These are phyloP conservation scores for Aphanocladium album DNA, from an alignment of 2,329 filamentous ascomycete species.

Conservation along the genomic window DNA sequence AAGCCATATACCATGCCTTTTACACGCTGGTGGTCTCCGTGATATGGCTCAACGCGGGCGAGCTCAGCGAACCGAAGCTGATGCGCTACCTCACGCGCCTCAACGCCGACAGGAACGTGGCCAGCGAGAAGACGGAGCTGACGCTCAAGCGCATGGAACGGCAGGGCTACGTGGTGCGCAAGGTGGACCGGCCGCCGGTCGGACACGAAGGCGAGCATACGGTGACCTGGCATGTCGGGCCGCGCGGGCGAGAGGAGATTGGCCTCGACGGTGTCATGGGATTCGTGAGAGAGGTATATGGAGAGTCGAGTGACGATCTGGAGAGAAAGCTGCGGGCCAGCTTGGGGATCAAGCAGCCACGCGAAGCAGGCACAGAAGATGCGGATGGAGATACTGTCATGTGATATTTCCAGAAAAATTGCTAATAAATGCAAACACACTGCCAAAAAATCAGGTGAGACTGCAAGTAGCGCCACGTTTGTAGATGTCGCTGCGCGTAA, in stretches of 20 bases:
- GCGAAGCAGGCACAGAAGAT: conserved; percentile 22
- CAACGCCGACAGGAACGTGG: conserved; percentile 70
- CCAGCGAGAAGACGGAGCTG: conserved; percentile 69
- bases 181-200: conserved; percentile 55
- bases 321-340: conserved; percentile 57
- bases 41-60: conserved; percentile 68
- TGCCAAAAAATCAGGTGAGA: background rate
- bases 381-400: conserved; percentile 15
- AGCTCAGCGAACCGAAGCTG: conserved; percentile 72
- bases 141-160: conserved; percentile 69
- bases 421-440: background rate
- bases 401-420: background rate
- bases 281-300: conserved; percentile 60
- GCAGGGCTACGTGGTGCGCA: conserved; percentile 77
- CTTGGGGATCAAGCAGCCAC: conserved; percentile 44
- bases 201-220: conserved; percentile 64
- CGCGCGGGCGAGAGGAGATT: conserved; percentile 80
- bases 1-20: conserved; percentile 75
- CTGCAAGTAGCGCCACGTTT: background rate
- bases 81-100: conserved; percentile 68
- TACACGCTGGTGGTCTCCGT: conserved; percentile 76
- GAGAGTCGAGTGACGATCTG: conserved; percentile 47
- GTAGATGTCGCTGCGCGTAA: background rate
- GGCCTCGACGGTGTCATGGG: conserved; percentile 69
- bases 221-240: conserved; percentile 78